phyloP scores from a whole-genome alignment of 176 grass and related monocot genomes.

The Aegilops tauschii region DNA sequence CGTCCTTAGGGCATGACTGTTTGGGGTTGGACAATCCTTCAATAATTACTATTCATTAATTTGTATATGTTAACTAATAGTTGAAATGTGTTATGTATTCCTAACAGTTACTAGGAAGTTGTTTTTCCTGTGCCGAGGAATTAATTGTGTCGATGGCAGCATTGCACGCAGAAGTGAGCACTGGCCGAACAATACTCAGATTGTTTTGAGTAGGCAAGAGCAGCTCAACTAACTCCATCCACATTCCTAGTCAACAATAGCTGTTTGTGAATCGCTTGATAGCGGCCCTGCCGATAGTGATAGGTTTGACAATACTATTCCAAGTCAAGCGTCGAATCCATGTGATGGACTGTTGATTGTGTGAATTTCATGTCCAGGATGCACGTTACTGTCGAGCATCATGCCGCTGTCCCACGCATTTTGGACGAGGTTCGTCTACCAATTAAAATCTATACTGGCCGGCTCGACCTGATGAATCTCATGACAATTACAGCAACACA shows the following conservation, averaged over 20 bases:
- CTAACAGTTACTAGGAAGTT: too few relatives aligned
- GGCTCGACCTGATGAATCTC: not conserved
- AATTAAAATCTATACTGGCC: not conserved
- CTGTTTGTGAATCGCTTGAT: not conserved
- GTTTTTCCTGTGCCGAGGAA: too few relatives aligned
- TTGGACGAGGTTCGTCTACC: not conserved
- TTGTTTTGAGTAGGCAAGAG: slow-evolving; percentile 36
- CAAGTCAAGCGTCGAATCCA: not conserved
- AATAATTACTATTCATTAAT: too few relatives aligned
- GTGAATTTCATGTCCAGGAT: not conserved
- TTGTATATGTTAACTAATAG: too few relatives aligned
- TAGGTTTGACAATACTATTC: not conserved
- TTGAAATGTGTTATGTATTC: too few relatives aligned
- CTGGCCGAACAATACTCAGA: not conserved
- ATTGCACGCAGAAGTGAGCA: slow-evolving; percentile 21
- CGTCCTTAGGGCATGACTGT: too few relatives aligned
- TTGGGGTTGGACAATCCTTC: too few relatives aligned
- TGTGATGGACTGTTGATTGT: not conserved
- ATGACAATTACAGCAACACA: not conserved
- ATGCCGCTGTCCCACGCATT: not conserved
- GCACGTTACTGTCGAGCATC: not conserved
- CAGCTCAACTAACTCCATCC: slow-evolving; percentile 33
- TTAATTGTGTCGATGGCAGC: not conserved
- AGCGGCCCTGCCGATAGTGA: not conserved
- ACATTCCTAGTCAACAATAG: too few relatives aligned